A percentile compares a stretch with the other conserved stretches of the same genome.
phyloP scores from a whole-genome alignment of 2,329 filamentous ascomycete species.

The Colletotrichum coccodes region DNA sequence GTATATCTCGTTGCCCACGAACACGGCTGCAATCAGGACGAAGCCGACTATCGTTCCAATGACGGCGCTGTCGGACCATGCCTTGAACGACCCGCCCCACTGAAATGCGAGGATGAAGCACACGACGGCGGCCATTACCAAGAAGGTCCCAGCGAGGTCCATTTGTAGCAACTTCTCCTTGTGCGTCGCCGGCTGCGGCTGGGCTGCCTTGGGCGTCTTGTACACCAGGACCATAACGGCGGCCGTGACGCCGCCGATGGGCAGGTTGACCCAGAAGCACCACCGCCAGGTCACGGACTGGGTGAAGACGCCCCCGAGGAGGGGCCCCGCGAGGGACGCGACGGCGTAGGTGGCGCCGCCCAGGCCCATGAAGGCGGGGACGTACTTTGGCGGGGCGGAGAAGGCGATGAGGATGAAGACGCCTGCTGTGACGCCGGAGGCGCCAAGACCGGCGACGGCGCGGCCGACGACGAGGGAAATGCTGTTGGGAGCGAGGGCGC shows the following conservation, averaged over 20 bases:
- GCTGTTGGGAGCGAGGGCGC: constrained; percentile 56
- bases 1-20: constrained; percentile 56
- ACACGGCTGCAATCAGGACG: constrained; percentile 56
- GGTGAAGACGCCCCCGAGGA: constrained; percentile 62
- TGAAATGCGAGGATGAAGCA: constrained; percentile 65
- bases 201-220: constrained; percentile 45
- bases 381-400: constrained; percentile 61
- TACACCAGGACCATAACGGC: constrained; percentile 56
- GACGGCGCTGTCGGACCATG: constrained; percentile 60
- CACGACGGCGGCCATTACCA: constrained; percentile 63
- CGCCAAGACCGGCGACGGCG: constrained; percentile 62
- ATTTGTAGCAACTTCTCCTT: constrained; percentile 53
- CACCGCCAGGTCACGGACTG: constrained; percentile 62
- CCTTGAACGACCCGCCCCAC: constrained; percentile 63
- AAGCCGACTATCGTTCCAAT: constrained; percentile 63
- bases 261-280: constrained; percentile 60
- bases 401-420: constrained; percentile 58
- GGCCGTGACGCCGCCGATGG: constrained; percentile 59
- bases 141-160: constrained; percentile 64
- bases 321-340: constrained; percentile 60
- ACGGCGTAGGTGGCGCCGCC: constrained; percentile 67
- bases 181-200: constrained; percentile 45
- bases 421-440: constrained; percentile 61
- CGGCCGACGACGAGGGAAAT: constrained; percentile 62
- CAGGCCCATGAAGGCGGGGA: constrained; percentile 64